Evolutionary conservation across 768 basidiomycete genomes (phyloP).

Genomic region (Sarcodon sp.): DNA sequence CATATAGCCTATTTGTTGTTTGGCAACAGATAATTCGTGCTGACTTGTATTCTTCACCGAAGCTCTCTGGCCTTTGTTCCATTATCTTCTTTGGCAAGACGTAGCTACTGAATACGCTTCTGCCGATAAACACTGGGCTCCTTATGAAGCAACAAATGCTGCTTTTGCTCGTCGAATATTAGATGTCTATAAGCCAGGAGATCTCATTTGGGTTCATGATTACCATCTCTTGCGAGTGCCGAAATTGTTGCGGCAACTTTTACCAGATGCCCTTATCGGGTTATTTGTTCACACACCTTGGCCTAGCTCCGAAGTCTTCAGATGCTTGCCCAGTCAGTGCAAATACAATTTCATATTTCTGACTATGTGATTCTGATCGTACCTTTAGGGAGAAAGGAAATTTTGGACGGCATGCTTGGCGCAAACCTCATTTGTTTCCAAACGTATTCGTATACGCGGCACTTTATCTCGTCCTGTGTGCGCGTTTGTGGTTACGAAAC

Average conservation of each 20-base stretch:
- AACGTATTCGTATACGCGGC: slow-evolving; percentile 91
- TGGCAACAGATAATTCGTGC: neutral
- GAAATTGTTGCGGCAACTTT: slow-evolving; percentile 60
- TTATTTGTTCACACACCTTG: slow-evolving; percentile 98
- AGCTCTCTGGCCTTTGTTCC: slow-evolving; percentile 97
- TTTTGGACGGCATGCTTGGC: slow-evolving; percentile 95
- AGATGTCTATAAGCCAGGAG: slow-evolving; percentile 66
- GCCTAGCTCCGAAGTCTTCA: slow-evolving; percentile 93
- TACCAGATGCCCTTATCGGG: slow-evolving; percentile 65
- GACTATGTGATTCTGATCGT: neutral
- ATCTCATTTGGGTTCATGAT: slow-evolving; percentile 90
- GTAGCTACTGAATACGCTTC: slow-evolving; percentile 82
- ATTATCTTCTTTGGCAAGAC: slow-evolving; percentile 97
- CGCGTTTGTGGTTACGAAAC: slow-evolving; percentile 95
- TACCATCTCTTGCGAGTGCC: slow-evolving; percentile 94
- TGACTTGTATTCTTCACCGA: neutral
- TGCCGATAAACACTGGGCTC: slow-evolving; percentile 72
- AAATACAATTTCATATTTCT: slow-evolving; percentile 1
- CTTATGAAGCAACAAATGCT: slow-evolving; percentile 73
- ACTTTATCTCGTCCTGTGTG: slow-evolving; percentile 90
- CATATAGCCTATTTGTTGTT: slow-evolving; percentile 3
- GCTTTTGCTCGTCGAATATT: slow-evolving; percentile 70
- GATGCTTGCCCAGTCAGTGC: slow-evolving; percentile 75
- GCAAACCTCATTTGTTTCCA: slow-evolving; percentile 96
- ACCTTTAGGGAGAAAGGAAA: slow-evolving; percentile 64